Evolutionary conservation across 2,329 filamentous ascomycete species (phyloP), one percentile per base, ranked within the genome.

Genomic region (Fusarium sp.): DNA sequence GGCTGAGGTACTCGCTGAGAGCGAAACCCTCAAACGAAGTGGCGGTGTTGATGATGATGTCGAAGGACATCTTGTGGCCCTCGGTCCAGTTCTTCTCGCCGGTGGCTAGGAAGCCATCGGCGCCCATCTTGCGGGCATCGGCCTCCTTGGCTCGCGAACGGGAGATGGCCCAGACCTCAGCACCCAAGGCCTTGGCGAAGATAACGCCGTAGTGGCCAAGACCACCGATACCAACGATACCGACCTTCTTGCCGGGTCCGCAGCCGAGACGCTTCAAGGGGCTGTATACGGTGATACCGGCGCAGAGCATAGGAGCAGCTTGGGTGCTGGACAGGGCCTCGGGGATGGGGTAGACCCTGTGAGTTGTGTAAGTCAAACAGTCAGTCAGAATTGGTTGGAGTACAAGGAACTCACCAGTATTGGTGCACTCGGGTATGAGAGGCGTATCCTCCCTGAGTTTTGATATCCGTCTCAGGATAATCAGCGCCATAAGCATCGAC

Each of bases 241-340:
- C 91, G 21, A 94, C 88, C 81, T 92, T 93, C 83, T 92, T 93
- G 65, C 93, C 92, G 2, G 91, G 91, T 0, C 91, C 91, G 61
- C 86, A 85, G 21, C 91, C 91, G 74, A 94, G 89, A 47, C 92
- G 87, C 67, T 92, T 89, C 15, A 97, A 84, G 2, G 93, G 93
- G 62, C 87, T 91, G 81, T 89, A 96, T 60, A 89, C 88, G 5
- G 93, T 96, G 69, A 96, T 84, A 66, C 93, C 93, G 39, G 92
- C 93, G 79, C 93, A 96, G 70, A 96, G 85, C 91, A 94, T 93
- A 11, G 91, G 91, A 3, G 92, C 93, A 2, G 90, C 91, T 49
- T 89, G 79, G 55, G 81, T 78, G 69, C 84, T 86, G 11, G 82
- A 73, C 43, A 96, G 85, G 51, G 83, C 87, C 31, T 94, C 91